Conservation (phyloP, 768 basidiomycete species). For the Hericium alpestre region DNA sequence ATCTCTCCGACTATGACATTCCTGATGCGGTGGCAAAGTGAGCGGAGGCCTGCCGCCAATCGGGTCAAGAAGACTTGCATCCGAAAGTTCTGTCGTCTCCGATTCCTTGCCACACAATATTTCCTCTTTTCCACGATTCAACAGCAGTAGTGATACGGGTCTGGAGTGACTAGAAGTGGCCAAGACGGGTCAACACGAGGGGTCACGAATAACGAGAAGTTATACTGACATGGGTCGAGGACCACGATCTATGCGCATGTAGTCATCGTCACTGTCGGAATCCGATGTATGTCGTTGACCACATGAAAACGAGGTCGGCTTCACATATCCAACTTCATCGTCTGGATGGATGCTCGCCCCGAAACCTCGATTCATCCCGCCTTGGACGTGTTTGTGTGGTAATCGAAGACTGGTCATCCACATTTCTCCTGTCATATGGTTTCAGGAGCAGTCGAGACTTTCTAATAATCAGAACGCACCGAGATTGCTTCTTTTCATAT, state of each 20-base stretch:
- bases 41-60: too few species aligned
- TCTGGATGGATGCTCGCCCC: not conserved
- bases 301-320: constrained; percentile 6
- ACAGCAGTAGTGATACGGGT: constrained; percentile 28
- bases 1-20: not conserved
- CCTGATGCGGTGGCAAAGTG: too few species aligned
- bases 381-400: too few species aligned
- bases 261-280: constrained; percentile 52
- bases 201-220: not conserved
- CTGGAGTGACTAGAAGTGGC: constrained; percentile 37
- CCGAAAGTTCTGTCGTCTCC: constrained; percentile 62
- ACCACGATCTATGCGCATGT: constrained; percentile 62
- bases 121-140: constrained; percentile 30
- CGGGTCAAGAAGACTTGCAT: constrained; percentile 21
- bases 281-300: constrained; percentile 32
- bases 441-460: too few species aligned
- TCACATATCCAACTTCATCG: not conserved
- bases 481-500: too few species aligned
- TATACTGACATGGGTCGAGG: constrained; percentile 54
- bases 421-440: too few species aligned
- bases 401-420: too few species aligned
- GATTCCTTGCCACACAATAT: constrained; percentile 71
- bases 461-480: too few species aligned
- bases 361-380: too few species aligned
- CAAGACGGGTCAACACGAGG: not conserved